phyloP scores from a whole-genome alignment of 768 basidiomycete genomes.

The Rhizopogon salebrosus region DNA sequence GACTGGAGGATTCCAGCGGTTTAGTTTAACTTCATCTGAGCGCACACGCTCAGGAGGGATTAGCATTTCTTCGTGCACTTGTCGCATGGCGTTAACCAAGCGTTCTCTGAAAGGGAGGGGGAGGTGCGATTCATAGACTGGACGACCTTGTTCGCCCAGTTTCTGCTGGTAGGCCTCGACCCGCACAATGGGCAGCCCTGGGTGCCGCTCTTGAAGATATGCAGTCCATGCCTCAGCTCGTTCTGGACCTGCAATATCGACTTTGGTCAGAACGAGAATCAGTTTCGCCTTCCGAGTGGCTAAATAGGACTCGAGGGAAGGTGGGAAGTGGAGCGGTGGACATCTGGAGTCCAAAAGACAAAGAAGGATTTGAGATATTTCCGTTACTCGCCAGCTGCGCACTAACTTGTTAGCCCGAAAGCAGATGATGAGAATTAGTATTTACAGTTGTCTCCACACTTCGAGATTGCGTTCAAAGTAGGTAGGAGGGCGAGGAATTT shows the following conservation, averaged over 20 bases:
- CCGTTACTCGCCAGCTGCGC: constrained; percentile 85
- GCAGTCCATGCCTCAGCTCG: constrained; percentile 62
- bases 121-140: constrained; percentile 58
- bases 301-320: constrained; percentile 69
- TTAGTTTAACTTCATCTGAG: constrained; percentile 42
- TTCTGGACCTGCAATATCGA: constrained; percentile 72
- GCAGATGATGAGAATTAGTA: not conserved
- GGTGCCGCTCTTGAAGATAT: constrained; percentile 51
- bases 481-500: constrained; percentile 61
- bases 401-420: not conserved
- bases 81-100: constrained; percentile 60
- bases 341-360: constrained; percentile 88
- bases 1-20: constrained; percentile 62
- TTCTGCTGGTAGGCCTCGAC: constrained; percentile 75
- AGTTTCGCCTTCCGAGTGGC: constrained; percentile 19
- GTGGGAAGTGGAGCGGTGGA: constrained; percentile 81
- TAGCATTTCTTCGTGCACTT: constrained; percentile 62
- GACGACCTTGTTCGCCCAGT: constrained; percentile 41
- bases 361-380: constrained; percentile 85
- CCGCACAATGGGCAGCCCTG: constrained; percentile 55
- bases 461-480: constrained; percentile 89
- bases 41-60: constrained; percentile 58
- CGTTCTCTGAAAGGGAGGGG: constrained; percentile 58
- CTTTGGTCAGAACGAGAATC: constrained; percentile 82
- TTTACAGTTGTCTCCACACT: constrained; percentile 88